Conservation (phyloP, 2,329 filamentous ascomycete species). For the Pseudogymnoascus sp. region DNA sequence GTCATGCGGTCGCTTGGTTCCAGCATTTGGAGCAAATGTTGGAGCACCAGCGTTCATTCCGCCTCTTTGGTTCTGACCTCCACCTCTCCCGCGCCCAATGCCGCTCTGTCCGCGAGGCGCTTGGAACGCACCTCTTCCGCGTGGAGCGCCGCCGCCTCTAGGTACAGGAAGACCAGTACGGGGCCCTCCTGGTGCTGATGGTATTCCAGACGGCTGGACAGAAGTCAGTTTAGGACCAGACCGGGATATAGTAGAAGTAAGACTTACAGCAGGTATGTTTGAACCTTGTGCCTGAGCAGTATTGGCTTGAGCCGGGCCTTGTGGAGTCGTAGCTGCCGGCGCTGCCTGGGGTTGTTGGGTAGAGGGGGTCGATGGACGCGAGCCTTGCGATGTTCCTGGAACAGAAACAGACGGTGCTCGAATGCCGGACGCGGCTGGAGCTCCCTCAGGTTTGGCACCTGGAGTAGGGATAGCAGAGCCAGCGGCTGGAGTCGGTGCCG, state of each 20-base stretch:
- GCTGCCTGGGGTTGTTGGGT: not conserved
- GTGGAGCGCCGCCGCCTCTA: not conserved
- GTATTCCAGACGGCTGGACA: slow-evolving; percentile 3
- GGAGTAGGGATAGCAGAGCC: slow-evolving; percentile 9
- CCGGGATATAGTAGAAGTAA: not conserved
- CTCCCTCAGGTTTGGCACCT: slow-evolving; percentile 10
- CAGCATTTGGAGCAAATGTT: slow-evolving; percentile 24
- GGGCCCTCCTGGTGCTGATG: not conserved
- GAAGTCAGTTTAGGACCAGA: not conserved
- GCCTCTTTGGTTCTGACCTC: slow-evolving; percentile 20
- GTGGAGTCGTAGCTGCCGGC: not conserved
- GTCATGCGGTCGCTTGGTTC: slow-evolving; percentile 27
- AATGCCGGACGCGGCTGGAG: not conserved
- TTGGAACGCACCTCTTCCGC: slow-evolving; percentile 10
- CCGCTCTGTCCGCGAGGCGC: slow-evolving; percentile 14
- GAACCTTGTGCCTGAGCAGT: not conserved
- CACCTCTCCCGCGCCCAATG: slow-evolving; percentile 16
- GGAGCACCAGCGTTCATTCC: slow-evolving; percentile 29
- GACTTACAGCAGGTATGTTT: slow-evolving; percentile 9
- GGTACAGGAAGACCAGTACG: slow-evolving; percentile 13
- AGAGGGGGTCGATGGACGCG: not conserved
- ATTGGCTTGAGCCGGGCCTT: slow-evolving; percentile 2
- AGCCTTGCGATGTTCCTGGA: not conserved
- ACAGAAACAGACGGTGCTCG: slow-evolving; percentile 8
- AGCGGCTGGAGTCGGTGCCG: slow-evolving; percentile 13